Evolutionary conservation across 495 filamentous ascomycete genomes (phyloP), one percentile per base, ranked within the genome.

Genomic region (Xylaria bambusicola): DNA sequence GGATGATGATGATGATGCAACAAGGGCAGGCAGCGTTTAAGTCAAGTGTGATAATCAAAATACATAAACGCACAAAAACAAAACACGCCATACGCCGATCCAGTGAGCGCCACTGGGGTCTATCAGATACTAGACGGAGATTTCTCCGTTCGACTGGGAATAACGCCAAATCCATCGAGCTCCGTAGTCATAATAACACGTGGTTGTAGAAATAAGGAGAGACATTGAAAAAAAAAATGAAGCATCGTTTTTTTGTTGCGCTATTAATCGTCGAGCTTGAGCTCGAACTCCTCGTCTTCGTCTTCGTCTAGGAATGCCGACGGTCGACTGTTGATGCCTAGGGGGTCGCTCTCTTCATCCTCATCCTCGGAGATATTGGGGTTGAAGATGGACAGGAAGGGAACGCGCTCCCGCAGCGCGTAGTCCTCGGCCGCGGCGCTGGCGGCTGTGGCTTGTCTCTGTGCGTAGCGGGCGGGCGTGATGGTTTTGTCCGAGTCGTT

Each of bases 401-500:
- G 67, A 2, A 74, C 75, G 29, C 71, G 72, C 60, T 72, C 66
- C n/a, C 49, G 71, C 62, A 62, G 66, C 8, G 67, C 71, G 31
- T 70, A 13, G 49, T 68, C 63, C 42, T 66, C 61, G 8, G 47
- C 56, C 6, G 49, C 60, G 26, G 59, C 56, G 13, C 35, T 50
- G 27, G 36, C 23, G 18, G 57, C 60, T 0, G 61, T 44, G 10
- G 51, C 64, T 52, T 72, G 66, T 4, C 66, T 62, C 26, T 73
- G 60, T 2, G 77, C 72, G 36, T 73, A 78, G 31, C 66, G 63
- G 27, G 79, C 72, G n/a, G 81, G 77, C 1, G 79, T 82, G 48
- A 82, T 79, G 31, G 79, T 81, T 41, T 62, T 71, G 42, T 82
- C 79, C 17, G 77, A 82, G 5, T 67, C 59, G n/a, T 69, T 60